Base-by-base conservation (phyloP, 768 basidiomycete species). In the Leccinum disarticulatum region DNA sequence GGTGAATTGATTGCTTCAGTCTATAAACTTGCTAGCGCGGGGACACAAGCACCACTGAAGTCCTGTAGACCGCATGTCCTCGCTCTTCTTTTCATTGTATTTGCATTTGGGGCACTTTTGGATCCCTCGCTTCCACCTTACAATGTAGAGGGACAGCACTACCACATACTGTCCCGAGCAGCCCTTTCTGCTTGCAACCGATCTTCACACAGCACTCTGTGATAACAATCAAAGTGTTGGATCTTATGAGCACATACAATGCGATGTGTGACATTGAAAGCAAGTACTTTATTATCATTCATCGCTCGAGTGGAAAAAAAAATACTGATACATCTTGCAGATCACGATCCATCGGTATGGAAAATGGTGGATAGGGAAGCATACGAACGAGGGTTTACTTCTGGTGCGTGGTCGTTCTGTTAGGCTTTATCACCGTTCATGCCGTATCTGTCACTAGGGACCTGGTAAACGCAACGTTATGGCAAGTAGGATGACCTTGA, bases 241-340 rank as follows among this genome's bases (percentile, higher is more conserved):
- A 82, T 69, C 72, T 83, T 31, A 82, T 82, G 79, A 82, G 81
- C 59, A 74, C 82, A 36, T 83, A 81, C 70, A 80, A 81, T 59
- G 80, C 80, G 46, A 76, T 83, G 76, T 81, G 81, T 62, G 80
- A 80, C 31, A 77, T 81, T 62, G 81, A 83, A 62, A 73, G 73
- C 52, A 83, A 82, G 63, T 19, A 22, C 33, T 19, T 64, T 22
- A 55, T 47, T 5, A 55, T 38, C 6, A 15, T 52, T n/a, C 33
- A 22, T 33, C 19, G 8, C 27, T 13, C 46, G 47, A 9, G 55
- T 15, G n/a, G 25, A 25, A 22, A 22, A 22, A 22, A 22, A 22
- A 22, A 56, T 27, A 54, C 58, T 68, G 27, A 68, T 19, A 33
- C 28, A 27, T 27, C n/a, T 3, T 19, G 13, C 43, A 81, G 80